phyloP scores from a whole-genome alignment of 2,329 filamentous ascomycete species.

The Trichoderma sp. region DNA sequence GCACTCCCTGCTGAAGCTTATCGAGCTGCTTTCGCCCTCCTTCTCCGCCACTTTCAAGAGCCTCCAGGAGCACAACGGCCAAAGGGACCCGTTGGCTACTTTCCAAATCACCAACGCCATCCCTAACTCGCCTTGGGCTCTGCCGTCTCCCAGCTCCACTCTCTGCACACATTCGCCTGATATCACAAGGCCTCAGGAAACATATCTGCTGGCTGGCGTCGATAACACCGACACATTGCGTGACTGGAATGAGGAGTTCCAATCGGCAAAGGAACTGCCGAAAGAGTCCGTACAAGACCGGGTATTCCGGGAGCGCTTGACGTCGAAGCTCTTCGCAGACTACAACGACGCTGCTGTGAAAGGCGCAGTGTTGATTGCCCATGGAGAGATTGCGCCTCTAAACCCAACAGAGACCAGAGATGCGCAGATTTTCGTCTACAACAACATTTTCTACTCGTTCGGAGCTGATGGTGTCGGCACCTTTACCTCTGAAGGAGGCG shows the following conservation, averaged over 20 bases:
- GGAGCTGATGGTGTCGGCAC: conserved; percentile 97
- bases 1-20: conserved; percentile 82
- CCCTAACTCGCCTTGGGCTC: conserved; percentile 88
- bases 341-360: conserved; percentile 94
- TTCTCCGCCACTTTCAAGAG: conserved; percentile 75
- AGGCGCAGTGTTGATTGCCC: conserved; percentile 87
- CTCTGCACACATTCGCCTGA: conserved; percentile 76
- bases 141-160: conserved; percentile 66
- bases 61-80: conserved; percentile 81
- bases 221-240: conserved; percentile 93
- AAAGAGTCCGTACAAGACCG: conserved; percentile 93
- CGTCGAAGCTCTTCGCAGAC: conserved; percentile 95
- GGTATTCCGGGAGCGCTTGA: conserved; percentile 90
- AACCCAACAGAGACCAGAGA: conserved; percentile 93
- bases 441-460: conserved; percentile 99
- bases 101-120: conserved; percentile 97
- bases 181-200: conserved; percentile 87
- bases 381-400: conserved; percentile 87
- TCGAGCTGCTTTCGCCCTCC: conserved; percentile 77
- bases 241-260: conserved; percentile 99
- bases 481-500: conserved; percentile 93
- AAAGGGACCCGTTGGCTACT: conserved; percentile 83
- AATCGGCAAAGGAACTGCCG: conserved; percentile 91
- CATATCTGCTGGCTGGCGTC: conserved; percentile 82
- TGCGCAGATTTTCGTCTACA: conserved; percentile 98